These are phyloP conservation scores for Teratosphaeria gauchensis DNA, from an alignment of 2,329 filamentous ascomycete genomes.

Conservation along the genomic window DNA sequence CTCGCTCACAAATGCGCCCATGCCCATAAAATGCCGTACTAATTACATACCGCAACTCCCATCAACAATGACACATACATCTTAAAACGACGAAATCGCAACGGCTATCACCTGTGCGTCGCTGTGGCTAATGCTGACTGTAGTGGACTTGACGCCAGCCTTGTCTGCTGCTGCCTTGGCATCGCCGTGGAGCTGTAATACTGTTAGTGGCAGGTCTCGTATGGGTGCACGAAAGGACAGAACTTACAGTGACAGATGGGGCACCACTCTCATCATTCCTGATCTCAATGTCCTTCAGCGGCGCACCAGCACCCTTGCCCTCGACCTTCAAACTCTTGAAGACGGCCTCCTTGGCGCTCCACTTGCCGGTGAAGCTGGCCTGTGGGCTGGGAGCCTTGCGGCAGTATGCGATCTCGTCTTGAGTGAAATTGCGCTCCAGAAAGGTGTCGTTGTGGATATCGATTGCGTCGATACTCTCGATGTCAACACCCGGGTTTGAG, in stretches of 20 bases:
- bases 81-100: constrained; percentile 41
- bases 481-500: constrained; percentile 85
- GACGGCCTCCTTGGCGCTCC: constrained; percentile 96
- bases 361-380: constrained; percentile 87
- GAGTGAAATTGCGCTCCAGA: constrained; percentile 87
- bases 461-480: constrained; percentile 78
- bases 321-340: constrained; percentile 91
- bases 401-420: constrained; percentile 78
- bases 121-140: constrained; percentile 90
- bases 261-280: constrained; percentile 69
- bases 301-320: constrained; percentile 78
- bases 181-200: constrained; percentile 65
- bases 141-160: constrained; percentile 79
- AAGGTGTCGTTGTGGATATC: constrained; percentile 94
- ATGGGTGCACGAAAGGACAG: neutral
- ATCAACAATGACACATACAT: neutral
- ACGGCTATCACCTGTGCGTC: constrained; percentile 91
- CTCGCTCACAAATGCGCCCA: neutral
- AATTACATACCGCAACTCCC: neutral
- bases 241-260: constrained; percentile 72
- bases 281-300: constrained; percentile 93
- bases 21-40: neutral
- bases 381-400: constrained; percentile 66
- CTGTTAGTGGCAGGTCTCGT: neutral
- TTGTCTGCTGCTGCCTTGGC: constrained; percentile 75